A percentile compares a stretch with the other conserved stretches of the same genome.
phyloP scores from a whole-genome alignment of 139 green algal species.

The Pedinophyceae sp. region DNA sequence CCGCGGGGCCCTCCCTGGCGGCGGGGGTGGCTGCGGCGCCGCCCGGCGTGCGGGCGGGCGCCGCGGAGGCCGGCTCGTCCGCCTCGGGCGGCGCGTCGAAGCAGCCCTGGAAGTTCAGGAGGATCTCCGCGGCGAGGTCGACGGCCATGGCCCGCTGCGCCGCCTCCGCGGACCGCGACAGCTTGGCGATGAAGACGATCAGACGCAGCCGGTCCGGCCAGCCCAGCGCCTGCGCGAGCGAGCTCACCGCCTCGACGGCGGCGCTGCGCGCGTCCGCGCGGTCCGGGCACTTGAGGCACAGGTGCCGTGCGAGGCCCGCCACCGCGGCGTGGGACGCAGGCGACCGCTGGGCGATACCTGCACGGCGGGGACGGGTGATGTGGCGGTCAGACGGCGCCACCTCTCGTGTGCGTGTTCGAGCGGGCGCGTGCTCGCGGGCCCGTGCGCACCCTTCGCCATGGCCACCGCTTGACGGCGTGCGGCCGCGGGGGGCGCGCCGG shows the following conservation, averaged over 20 bases:
- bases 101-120: constrained; percentile 33
- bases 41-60: constrained; percentile 1
- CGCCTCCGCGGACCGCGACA: constrained; percentile 15
- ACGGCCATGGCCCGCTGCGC: constrained; percentile 30
- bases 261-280: constrained; percentile 30
- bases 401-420: too few relatives aligned
- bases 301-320: constrained; percentile 27
- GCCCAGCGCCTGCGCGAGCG: constrained; percentile 19
- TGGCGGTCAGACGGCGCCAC: too few relatives aligned
- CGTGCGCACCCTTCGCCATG: not conserved
- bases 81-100: constrained; percentile 28
- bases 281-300: constrained; percentile 34
- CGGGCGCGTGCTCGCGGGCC: not conserved
- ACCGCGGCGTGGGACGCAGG: constrained; percentile 23
- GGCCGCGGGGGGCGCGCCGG: too few relatives aligned
- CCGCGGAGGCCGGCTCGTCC: not conserved
- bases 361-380: not conserved
- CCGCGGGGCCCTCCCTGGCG: not conserved
- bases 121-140: constrained; percentile 30
- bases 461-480: not conserved
- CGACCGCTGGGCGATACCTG: constrained; percentile 11
- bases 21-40: not conserved
- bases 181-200: constrained; percentile 17
- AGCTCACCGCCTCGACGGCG: constrained; percentile 15
- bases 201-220: constrained; percentile 16